Conservation (phyloP, 257 asterid species). For the Craterostigma plantagineum region DNA sequence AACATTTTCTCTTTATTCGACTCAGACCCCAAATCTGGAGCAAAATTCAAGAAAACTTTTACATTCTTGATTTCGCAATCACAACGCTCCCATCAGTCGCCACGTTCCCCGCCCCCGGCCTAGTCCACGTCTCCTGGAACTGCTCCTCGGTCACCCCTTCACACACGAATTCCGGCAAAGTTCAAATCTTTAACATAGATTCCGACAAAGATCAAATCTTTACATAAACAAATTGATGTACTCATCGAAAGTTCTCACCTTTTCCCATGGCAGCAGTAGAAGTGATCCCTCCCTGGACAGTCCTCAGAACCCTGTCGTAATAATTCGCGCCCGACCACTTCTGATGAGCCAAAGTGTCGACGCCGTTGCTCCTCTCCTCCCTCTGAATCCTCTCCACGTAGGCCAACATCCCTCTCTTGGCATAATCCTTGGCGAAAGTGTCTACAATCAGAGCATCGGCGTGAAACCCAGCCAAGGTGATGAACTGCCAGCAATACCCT, state of each 20-base stretch:
- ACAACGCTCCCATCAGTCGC: constrained; percentile 46
- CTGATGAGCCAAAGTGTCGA: constrained; percentile 98
- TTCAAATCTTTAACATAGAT: background rate
- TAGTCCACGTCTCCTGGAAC: constrained; percentile 73
- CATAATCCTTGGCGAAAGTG: constrained; percentile 76
- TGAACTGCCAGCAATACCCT: constrained; percentile 95
- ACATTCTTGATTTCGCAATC: constrained; percentile 79
- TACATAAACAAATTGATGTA: too few species aligned
- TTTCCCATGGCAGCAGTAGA: constrained; percentile 99
- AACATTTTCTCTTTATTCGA: too few species aligned
- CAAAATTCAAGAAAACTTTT: too few species aligned
- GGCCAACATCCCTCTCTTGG: constrained; percentile 70
- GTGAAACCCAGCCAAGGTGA: constrained; percentile 85
- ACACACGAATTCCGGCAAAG: background rate
- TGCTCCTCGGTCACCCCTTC: constrained; percentile 95
- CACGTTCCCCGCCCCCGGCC: constrained; percentile 38
- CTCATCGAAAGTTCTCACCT: too few species aligned
- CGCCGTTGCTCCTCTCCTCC: constrained; percentile 73
- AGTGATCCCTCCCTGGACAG: constrained; percentile 93
- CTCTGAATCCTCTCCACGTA: constrained; percentile 91
- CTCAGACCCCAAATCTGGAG: too few species aligned
- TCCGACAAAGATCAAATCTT: too few species aligned
- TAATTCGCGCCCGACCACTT: constrained; percentile 98
- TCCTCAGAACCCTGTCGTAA: constrained; percentile 76
- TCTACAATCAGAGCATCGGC: constrained; percentile 71